Evolutionary conservation across 192 early-diverging fungal genomes (phyloP), one percentile per base, ranked within the genome.

Genomic region (Mortierella hygrophila): DNA sequence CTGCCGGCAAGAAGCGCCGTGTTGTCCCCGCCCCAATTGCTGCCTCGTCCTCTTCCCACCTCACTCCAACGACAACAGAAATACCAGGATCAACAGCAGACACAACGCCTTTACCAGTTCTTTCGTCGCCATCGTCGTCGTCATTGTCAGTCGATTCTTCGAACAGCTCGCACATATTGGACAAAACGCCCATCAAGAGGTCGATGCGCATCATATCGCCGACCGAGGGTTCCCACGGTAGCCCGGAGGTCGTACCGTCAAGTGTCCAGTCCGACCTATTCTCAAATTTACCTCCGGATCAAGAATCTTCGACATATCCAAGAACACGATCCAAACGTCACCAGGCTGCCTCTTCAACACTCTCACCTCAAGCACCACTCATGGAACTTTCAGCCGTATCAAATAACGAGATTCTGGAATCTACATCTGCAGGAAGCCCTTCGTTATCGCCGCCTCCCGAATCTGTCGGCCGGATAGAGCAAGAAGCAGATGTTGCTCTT

Each of bases 1-100:
- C 79, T 4, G 68, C 75, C 10, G 74, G 70, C 80, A 81, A 81
- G 35, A 80, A 80, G 60, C 79, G 79, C 46, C 40, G 71, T 29
- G 63, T 54, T 15, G 15, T 57, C 1, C 70, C 37, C 20, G 29
- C 60, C 13, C 60, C 60, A 15, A 10, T 29, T 29, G 11, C 29
- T 32, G 55, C 55, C 9, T 57, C 55, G 55, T 23, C 57, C 10
- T 60, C n/a, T 46, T 44, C 46, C 6, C 76, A 49, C 3, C 44
- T 32, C 76, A 54, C 18, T 15, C 7, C 68, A 37, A 49, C 38
- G 13, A 38, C 60, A 20, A 21, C 60, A 63, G 20, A 11, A 9
- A 11, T 8, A 63, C 0, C 26, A 37, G 38, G 65, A 44, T 8
- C 13, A 23, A 23, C 47, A 23, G 10, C 29, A 32, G 60, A 65